These are phyloP conservation scores for Aspergillus felis DNA, from an alignment of 2,329 filamentous ascomycete species.

Conservation along the genomic window DNA sequence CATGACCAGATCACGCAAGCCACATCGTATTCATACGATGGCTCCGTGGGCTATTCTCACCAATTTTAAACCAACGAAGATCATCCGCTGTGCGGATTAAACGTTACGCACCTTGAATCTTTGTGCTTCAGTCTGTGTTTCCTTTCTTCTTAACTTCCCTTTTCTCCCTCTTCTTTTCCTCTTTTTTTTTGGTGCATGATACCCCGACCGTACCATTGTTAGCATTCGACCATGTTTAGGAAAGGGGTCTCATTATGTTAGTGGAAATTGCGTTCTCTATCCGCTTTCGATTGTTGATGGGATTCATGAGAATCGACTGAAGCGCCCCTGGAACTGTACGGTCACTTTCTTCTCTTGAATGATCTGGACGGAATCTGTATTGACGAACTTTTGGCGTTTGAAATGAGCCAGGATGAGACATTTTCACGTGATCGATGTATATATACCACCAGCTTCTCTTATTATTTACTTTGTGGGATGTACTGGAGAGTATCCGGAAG, in stretches of 20 bases:
- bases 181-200: not conserved
- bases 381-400: too few species aligned
- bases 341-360: not conserved
- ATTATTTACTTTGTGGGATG: too few species aligned
- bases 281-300: not conserved
- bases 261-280: not conserved
- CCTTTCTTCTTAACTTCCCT: not conserved
- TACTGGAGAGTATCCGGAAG: not conserved
- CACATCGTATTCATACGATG: conserved; percentile 6
- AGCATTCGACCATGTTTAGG: not conserved
- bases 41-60: not conserved
- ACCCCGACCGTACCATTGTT: not conserved
- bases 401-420: too few species aligned
- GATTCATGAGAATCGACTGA: not conserved
- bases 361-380: not conserved
- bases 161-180: conserved; percentile 15
- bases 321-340: too few species aligned
- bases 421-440: not conserved
- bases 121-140: not conserved
- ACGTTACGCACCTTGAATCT: not conserved
- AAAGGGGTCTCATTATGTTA: not conserved
- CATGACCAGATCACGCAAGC: conserved; percentile 12
- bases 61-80: conserved; percentile 7
- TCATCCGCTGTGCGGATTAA: not conserved
- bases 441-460: not conserved